Evolutionary conservation across 805 yeast species (phyloP).

Genomic region (Metschnikowia drakensbergensis): DNA sequence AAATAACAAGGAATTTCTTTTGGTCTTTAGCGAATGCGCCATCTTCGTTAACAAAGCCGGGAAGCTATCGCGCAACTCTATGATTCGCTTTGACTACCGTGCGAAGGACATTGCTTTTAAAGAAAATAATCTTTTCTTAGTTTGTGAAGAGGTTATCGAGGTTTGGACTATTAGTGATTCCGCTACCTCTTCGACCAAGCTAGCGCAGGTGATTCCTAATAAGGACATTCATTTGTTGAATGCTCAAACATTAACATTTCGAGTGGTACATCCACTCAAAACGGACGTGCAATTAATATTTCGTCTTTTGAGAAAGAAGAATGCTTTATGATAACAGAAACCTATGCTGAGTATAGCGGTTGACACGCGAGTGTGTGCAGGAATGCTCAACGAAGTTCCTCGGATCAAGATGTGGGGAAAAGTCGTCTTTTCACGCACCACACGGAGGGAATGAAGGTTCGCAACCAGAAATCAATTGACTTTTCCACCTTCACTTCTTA

Average conservation of each 20-base stretch:
- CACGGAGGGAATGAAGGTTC: background rate
- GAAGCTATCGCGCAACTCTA: constrained; percentile 42
- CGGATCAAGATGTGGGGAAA: constrained; percentile 4
- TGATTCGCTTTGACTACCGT: constrained; percentile 42
- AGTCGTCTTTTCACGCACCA: background rate
- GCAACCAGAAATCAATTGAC: background rate
- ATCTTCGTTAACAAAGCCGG: constrained; percentile 61
- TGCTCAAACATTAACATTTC: constrained; percentile 21
- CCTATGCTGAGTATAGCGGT: no score
- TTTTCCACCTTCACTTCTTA: background rate
- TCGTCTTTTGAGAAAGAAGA: constrained; percentile 4
- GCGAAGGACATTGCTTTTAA: constrained; percentile 34
- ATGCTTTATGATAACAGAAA: background rate
- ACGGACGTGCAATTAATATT: constrained; percentile 60
- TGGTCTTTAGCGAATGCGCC: constrained; percentile 70
- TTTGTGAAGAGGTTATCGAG: constrained; percentile 67
- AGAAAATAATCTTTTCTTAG: constrained; percentile 37
- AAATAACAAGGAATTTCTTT: constrained; percentile 49
- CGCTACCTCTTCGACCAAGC: constrained; percentile 42
- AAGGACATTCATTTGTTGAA: constrained; percentile 48
- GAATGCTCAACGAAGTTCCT: background rate
- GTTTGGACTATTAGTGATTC: constrained; percentile 55
- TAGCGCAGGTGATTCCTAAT: constrained; percentile 69
- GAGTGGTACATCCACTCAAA: constrained; percentile 63
- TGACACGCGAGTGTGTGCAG: background rate